These are phyloP conservation scores for Candida maris DNA, from an alignment of 805 yeast genomes.

Conservation along the genomic window DNA sequence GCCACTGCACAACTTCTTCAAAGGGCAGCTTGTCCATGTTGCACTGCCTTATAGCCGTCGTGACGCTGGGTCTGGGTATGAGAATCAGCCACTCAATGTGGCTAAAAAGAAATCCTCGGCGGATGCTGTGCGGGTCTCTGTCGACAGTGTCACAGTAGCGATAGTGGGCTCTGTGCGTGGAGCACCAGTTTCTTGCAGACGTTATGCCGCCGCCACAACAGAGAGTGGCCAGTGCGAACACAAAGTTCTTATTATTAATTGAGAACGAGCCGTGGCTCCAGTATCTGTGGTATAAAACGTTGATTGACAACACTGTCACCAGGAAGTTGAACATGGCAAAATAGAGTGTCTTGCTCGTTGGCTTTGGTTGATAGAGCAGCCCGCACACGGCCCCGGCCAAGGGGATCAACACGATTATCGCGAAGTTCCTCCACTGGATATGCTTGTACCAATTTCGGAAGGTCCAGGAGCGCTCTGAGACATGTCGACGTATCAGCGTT, in stretches of 20 bases:
- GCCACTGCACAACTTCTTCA: slow-evolving; percentile 57
- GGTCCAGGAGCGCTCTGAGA: slow-evolving; percentile 76
- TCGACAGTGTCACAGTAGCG: slow-evolving; percentile 78
- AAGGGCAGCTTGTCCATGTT: slow-evolving; percentile 62
- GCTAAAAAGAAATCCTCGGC: slow-evolving; percentile 76
- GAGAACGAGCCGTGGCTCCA: slow-evolving; percentile 61
- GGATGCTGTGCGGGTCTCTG: slow-evolving; percentile 80
- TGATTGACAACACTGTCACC: slow-evolving; percentile 65
- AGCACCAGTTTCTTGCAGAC: slow-evolving; percentile 73
- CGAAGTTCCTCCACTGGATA: slow-evolving; percentile 70
- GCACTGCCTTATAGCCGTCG: slow-evolving; percentile 36
- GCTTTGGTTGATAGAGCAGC: slow-evolving; percentile 8
- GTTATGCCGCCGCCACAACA: slow-evolving; percentile 79
- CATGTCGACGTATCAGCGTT: slow-evolving; percentile 38
- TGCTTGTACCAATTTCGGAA: slow-evolving; percentile 65
- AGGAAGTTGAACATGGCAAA: slow-evolving; percentile 55
- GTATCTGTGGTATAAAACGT: slow-evolving; percentile 80
- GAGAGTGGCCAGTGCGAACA: slow-evolving; percentile 48
- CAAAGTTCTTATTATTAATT: slow-evolving; percentile 41
- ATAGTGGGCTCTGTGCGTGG: slow-evolving; percentile 87
- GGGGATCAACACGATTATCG: slow-evolving; percentile 57
- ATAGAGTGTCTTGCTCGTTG: slow-evolving; percentile 35
- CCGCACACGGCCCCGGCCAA: slow-evolving; percentile 21
- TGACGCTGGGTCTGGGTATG: slow-evolving; percentile 56
- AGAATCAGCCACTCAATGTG: slow-evolving; percentile 87